Conservation (phyloP, 1,284 basidiomycete genomes). For the Exobasidium cylindrosporum region DNA sequence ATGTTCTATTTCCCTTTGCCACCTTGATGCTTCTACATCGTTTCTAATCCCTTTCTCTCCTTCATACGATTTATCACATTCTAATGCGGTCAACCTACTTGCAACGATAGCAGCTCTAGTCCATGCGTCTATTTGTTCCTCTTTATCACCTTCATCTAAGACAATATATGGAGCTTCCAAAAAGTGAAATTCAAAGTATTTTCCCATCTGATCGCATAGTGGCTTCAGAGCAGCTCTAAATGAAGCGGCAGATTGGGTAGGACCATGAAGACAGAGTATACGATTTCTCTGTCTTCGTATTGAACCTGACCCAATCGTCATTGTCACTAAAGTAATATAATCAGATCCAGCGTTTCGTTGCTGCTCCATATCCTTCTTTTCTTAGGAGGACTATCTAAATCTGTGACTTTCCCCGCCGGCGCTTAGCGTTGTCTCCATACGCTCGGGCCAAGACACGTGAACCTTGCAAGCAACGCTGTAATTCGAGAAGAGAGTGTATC, state of each 20-base stretch:
- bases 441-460: no score
- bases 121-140: background rate
- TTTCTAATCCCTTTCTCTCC: background rate
- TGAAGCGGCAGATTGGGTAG: constrained; percentile 7
- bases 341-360: no score
- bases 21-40: background rate
- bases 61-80: background rate
- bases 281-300: background rate
- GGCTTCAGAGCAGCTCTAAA: constrained; percentile 4
- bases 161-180: constrained; percentile 7
- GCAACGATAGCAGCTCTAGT: background rate
- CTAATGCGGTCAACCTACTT: background rate
- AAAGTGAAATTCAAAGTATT: constrained; percentile 7
- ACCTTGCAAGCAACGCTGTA: no score
- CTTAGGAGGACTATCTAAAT: no score
- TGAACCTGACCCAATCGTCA: background rate
- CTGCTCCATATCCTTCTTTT: no score
- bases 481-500: no score
- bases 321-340: no score
- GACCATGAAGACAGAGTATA: constrained; percentile 10
- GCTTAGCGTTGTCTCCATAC: no score
- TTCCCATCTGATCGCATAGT: constrained; percentile 7
- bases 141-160: background rate
- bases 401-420: no score
- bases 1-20: background rate